phyloP scores from a whole-genome alignment of 208 protist genomes.

The Trypanosoma cruzi region DNA sequence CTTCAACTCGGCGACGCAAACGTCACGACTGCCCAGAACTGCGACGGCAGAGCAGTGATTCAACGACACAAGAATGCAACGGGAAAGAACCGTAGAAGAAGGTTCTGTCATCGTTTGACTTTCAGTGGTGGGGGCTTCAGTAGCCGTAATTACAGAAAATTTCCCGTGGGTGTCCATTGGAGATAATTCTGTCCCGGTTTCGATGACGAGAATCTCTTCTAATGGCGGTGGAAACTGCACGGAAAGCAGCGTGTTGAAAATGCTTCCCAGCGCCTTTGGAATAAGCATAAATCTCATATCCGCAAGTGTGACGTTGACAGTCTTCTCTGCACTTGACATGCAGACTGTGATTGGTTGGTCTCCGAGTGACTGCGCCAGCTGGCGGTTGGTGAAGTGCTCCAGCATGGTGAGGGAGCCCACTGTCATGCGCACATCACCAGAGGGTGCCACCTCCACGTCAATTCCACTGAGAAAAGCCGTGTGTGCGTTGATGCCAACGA shows the following conservation, averaged over 20 bases:
- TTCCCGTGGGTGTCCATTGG: no score
- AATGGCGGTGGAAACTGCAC: constrained; percentile 47
- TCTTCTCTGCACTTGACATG: constrained; percentile 36
- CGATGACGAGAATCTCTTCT: neutral
- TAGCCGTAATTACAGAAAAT: no score
- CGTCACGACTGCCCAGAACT: constrained; percentile 40
- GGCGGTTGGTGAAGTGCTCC: constrained; percentile 66
- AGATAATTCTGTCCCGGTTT: neutral
- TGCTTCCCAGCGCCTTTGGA: constrained; percentile 60
- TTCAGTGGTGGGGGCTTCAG: no score
- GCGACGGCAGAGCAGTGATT: constrained; percentile 22
- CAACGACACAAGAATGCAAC: constrained; percentile 11
- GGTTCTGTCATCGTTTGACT: neutral
- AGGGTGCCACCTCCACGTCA: constrained; percentile 32
- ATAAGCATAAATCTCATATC: constrained; percentile 60
- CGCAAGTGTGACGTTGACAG: constrained; percentile 33
- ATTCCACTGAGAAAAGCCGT: constrained; percentile 47
- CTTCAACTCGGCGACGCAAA: constrained; percentile 44
- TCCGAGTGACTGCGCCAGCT: constrained; percentile 44
- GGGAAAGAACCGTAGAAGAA: neutral
- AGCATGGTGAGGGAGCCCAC: constrained; percentile 46
- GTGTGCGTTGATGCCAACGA: constrained; percentile 64
- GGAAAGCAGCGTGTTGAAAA: constrained; percentile 76
- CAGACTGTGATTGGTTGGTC: constrained; percentile 22
- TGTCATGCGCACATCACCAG: constrained; percentile 41